Percentiles rank a stretch among this genome's conserved stretches.
phyloP scores from a whole-genome alignment of 129 eudicot genomes.

The Silybum marianum region DNA sequence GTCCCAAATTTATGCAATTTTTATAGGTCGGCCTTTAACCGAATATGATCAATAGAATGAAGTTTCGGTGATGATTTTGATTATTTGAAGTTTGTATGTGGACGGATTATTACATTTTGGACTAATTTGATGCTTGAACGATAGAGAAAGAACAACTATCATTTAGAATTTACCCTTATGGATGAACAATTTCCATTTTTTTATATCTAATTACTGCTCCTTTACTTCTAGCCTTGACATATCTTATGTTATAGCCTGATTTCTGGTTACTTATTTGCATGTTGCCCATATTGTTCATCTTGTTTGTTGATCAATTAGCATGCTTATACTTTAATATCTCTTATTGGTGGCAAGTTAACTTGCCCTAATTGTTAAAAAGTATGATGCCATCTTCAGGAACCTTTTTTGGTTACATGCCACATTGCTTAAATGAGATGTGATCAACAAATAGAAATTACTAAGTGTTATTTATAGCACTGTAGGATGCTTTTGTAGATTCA shows the following conservation, averaged over 20 bases:
- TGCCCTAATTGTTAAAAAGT: not conserved
- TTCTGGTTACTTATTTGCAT: not conserved
- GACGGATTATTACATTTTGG: conserved; percentile 5
- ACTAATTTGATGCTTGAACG: conserved; percentile 3
- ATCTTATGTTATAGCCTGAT: not conserved
- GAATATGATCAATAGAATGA: not conserved
- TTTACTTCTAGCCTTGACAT: not conserved
- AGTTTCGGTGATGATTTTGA: not conserved
- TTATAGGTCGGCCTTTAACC: not conserved
- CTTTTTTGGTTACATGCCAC: not conserved
- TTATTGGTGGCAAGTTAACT: not conserved
- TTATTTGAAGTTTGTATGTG: not conserved
- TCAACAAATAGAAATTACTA: not conserved
- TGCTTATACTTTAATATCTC: not conserved
- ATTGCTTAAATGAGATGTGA: not conserved
- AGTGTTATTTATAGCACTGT: not conserved
- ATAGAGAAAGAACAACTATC: not conserved
- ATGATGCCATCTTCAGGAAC: not conserved
- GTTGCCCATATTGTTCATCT: not conserved
- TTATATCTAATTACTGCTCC: not conserved
- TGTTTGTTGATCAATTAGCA: not conserved
- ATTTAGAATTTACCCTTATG: not conserved
- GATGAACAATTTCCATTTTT: not conserved
- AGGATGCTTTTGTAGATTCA: not conserved
- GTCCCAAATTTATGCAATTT: not conserved